Evolutionary conservation across 352 stramenopile species (phyloP).

Genomic region (Thalassiosira exigua): DNA sequence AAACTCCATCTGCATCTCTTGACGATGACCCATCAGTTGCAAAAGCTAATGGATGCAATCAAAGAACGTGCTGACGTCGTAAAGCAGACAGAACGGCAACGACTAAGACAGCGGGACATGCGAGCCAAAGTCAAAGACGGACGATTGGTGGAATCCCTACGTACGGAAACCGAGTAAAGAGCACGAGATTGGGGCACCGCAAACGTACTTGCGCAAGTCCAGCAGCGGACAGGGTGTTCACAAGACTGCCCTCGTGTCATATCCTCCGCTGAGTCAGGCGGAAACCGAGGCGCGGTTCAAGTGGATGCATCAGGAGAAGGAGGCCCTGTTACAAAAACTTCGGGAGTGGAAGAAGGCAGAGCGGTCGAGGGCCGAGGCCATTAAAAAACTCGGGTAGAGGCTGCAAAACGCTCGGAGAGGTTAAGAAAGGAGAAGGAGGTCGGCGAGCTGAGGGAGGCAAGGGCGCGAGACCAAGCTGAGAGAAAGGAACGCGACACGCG

Average conservation of each 20-base stretch:
- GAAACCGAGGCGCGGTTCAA: neutral
- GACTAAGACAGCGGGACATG: too few relatives aligned
- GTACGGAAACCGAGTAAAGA: neutral
- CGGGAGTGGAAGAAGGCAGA: too few relatives aligned
- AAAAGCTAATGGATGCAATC: too few relatives aligned
- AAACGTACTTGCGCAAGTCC: neutral
- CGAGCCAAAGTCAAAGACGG: too few relatives aligned
- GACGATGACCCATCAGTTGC: too few relatives aligned
- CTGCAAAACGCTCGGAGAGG: neutral
- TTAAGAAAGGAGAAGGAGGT: constrained; percentile 11
- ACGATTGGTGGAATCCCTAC: too few relatives aligned
- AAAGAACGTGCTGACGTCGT: too few relatives aligned
- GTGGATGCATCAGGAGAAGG: constrained; percentile 9
- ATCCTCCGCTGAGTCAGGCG: neutral
- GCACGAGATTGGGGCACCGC: neutral
- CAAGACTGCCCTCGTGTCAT: constrained; percentile 1
- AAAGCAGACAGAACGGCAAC: too few relatives aligned
- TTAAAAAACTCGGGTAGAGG: constrained; percentile 5
- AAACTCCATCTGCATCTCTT: too few relatives aligned
- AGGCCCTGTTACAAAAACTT: too few relatives aligned
- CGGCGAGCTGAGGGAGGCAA: constrained; percentile 1
- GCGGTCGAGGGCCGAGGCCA: too few relatives aligned
- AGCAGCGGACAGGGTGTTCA: constrained; percentile 6
- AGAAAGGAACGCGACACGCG: constrained; percentile 16
- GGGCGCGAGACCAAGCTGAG: neutral